Evolutionary conservation across 1,139 yeast genomes (phyloP), one percentile per base, ranked within the genome.

Genomic region (Geotrichum armillariae): DNA sequence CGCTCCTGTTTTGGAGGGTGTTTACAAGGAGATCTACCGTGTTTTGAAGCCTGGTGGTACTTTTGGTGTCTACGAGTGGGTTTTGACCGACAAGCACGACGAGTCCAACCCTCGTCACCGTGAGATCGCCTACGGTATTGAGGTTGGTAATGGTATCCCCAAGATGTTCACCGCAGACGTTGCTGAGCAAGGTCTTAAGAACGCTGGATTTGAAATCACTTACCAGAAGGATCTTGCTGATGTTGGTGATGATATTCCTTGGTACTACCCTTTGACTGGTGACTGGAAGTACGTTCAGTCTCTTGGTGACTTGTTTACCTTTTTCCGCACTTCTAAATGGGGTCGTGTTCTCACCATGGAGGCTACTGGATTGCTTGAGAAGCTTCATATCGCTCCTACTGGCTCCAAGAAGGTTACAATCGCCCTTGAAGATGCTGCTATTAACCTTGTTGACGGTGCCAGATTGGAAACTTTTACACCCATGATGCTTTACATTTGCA

Each of bases 21-120:
- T 94, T 52, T 93, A 93, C 71, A 77, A 88, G 52, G 96, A 93
- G 75, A 93, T 94, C 66, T 93, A 82, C 80, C 88, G 90, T 68
- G 97, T 89, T 29, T 79, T 93, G 71, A 93, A 93, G 74, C 99
- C 98, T 60, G 97, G 99, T 67, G 99, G 99, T 68, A 80, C 78
- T 46, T 93, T 93, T 62, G 99, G 98, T 68, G 98, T 93, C 53
- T 93, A 93, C 75, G 99, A 93, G 74, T 93, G 99, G 99, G 98
- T 93, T 58, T 85, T 93, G 95, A 93, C 98, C 58, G 96, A 91
- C 63, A 78, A 75, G 49, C 94, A 89, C 70, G 99, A 93, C 68
- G 96, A 86, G 72, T 71, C 71, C 56, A 89, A 90, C 71, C 80
- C 82, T 60, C 93, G 83, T 69, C 99, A 93, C 74, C 88, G 97